phyloP scores from a whole-genome alignment of 768 basidiomycete genomes.

The Pisolithus orientalis region DNA sequence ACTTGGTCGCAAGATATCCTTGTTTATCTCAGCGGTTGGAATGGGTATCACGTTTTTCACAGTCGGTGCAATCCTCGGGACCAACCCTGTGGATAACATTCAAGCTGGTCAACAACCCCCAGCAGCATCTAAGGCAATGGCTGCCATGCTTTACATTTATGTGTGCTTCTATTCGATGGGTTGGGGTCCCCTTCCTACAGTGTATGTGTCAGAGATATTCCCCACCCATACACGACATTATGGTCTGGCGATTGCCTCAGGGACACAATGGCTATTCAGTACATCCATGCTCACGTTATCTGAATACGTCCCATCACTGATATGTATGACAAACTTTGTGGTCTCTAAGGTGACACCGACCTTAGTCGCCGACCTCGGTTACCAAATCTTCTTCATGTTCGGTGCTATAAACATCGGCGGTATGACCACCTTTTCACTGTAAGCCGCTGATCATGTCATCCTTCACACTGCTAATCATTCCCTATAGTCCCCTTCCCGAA shows the following conservation, averaged over 20 bases:
- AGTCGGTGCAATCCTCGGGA: slow-evolving; percentile 73
- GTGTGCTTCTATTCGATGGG: slow-evolving; percentile 87
- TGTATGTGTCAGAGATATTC: slow-evolving; percentile 82
- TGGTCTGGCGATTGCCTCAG: slow-evolving; percentile 68
- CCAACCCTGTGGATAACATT: slow-evolving; percentile 46
- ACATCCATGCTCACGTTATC: too few relatives aligned
- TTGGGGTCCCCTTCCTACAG: slow-evolving; percentile 67
- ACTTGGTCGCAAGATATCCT: too few relatives aligned
- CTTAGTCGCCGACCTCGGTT: slow-evolving; percentile 52
- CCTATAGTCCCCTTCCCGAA: slow-evolving; percentile 48
- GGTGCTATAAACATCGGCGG: slow-evolving; percentile 62
- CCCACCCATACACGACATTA: slow-evolving; percentile 79
- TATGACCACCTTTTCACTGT: slow-evolving; percentile 60
- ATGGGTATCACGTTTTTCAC: slow-evolving; percentile 78
- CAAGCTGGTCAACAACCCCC: slow-evolving; percentile 20
- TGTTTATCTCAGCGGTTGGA: slow-evolving; percentile 66
- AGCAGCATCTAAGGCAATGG: slow-evolving; percentile 71
- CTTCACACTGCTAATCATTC: neutral
- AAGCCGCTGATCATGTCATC: slow-evolving; percentile 12
- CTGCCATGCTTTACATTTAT: slow-evolving; percentile 80
- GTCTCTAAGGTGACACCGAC: slow-evolving; percentile 62
- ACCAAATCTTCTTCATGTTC: slow-evolving; percentile 72
- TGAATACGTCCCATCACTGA: slow-evolving; percentile 32
- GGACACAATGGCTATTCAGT: slow-evolving; percentile 84
- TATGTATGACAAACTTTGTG: slow-evolving; percentile 45